Evolutionary conservation across 2,329 filamentous ascomycete genomes (phyloP).

Genomic region (Cadophora gregata): DNA sequence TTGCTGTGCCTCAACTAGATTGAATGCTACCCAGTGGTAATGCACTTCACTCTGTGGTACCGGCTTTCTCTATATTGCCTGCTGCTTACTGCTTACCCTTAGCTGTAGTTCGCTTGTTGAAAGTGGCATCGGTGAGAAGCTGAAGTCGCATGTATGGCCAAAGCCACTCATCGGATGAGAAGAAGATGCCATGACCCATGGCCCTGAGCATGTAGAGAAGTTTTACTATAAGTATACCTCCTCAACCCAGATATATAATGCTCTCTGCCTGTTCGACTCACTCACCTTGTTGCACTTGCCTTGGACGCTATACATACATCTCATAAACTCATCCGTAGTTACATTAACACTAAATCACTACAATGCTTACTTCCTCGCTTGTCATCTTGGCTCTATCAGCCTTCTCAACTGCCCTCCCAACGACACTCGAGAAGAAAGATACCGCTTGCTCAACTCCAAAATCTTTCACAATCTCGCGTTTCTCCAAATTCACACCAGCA

Average conservation of each 20-base stretch:
- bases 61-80: background rate
- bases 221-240: background rate
- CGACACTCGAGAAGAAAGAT: background rate
- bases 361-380: slow-evolving; percentile 5
- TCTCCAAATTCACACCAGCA: slow-evolving; percentile 33
- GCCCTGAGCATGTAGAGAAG: background rate
- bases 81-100: background rate
- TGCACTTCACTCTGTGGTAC: background rate
- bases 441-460: slow-evolving; percentile 15
- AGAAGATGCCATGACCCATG: background rate
- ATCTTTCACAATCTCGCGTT: slow-evolving; percentile 31
- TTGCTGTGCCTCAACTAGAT: background rate
- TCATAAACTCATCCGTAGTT: background rate
- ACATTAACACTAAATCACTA: background rate
- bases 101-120: background rate
- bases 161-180: background rate
- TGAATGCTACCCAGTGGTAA: background rate
- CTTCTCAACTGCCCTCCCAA: slow-evolving; percentile 25
- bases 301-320: background rate
- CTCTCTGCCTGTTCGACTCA: background rate
- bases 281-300: background rate
- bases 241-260: background rate
- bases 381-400: slow-evolving; percentile 7
- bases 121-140: background rate
- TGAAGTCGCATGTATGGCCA: background rate